Evolutionary conservation across 345 rosid genomes (phyloP).

Genomic region (Populus davidiana): DNA sequence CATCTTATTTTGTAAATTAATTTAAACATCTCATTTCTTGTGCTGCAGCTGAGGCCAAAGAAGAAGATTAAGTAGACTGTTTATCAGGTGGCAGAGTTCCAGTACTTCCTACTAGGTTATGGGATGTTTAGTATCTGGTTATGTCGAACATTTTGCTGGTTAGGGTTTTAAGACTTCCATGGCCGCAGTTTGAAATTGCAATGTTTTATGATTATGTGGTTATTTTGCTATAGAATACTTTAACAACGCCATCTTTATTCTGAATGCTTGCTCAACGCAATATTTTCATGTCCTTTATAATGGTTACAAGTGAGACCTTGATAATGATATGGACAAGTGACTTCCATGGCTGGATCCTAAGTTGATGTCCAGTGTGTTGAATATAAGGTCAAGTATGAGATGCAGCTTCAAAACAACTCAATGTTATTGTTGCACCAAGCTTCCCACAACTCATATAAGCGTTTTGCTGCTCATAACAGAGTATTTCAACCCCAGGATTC

Average conservation of each 20-base stretch:
- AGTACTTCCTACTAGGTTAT: not conserved
- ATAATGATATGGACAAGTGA: too few species aligned
- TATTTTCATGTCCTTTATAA: too few species aligned
- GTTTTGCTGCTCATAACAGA: too few species aligned
- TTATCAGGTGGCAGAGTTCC: not conserved
- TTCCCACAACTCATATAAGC: too few species aligned
- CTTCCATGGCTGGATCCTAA: too few species aligned
- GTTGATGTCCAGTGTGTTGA: too few species aligned
- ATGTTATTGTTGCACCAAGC: too few species aligned
- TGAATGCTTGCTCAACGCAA: not conserved
- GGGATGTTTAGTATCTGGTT: not conserved
- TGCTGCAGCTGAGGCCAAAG: conserved; percentile 91
- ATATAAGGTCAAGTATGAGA: too few species aligned
- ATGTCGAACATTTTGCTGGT: not conserved
- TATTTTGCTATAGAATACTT: too few species aligned
- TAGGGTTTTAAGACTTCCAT: not conserved
- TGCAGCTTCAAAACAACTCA: too few species aligned
- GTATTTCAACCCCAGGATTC: too few species aligned
- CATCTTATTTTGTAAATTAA: not conserved
- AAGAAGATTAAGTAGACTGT: conserved; percentile 43
- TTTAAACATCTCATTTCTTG: not conserved
- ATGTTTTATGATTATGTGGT: not conserved
- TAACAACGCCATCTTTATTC: not conserved
- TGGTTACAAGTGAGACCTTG: too few species aligned
- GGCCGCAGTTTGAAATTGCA: not conserved